Evolutionary conservation across 2,329 filamentous ascomycete genomes (phyloP).

Genomic region (Paecilomyces sp.): DNA sequence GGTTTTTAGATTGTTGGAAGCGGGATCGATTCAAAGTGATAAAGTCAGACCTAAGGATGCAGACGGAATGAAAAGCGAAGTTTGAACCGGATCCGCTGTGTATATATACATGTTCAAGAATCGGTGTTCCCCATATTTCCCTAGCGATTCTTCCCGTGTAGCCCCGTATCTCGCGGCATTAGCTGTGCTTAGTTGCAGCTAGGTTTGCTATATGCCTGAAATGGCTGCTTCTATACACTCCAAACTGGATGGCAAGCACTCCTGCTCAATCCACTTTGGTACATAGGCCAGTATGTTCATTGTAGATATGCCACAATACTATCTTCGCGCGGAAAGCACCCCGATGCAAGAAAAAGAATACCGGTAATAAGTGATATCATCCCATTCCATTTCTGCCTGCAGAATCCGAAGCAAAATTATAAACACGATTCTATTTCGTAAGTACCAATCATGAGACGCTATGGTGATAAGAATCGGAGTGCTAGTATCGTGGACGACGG

Average conservation of each 20-base stretch:
- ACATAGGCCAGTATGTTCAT: neutral
- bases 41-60: neutral
- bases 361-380: neutral
- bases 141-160: neutral
- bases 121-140: neutral
- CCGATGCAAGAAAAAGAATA: neutral
- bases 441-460: neutral
- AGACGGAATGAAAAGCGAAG: conserved; percentile 1
- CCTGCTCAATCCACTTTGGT: neutral
- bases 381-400: neutral
- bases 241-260: neutral
- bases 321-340: neutral
- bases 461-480: neutral
- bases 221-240: neutral
- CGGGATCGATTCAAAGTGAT: neutral
- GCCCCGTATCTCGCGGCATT: neutral
- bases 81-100: neutral
- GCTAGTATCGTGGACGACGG: neutral
- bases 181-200: neutral
- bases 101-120: neutral
- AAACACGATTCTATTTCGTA: neutral
- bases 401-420: neutral
- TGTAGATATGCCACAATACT: neutral
- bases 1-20: neutral
- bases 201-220: neutral